A percentile compares a stretch with the other conserved stretches of the same genome.
These are phyloP conservation scores for Iberis pinnata DNA, from an alignment of 345 rosid genomes.

Conservation along the genomic window DNA sequence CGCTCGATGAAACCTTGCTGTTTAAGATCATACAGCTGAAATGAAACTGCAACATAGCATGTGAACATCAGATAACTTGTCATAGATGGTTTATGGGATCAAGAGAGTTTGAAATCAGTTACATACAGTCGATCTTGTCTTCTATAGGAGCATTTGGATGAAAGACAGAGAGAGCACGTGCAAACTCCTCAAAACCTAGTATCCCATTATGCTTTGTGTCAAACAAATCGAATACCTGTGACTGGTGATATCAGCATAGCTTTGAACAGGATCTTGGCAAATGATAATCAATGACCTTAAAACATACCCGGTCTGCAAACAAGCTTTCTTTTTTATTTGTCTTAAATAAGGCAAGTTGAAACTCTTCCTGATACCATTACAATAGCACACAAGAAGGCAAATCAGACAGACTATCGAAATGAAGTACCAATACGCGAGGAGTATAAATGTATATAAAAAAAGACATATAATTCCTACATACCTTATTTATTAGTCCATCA, in stretches of 20 bases:
- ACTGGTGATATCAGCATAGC: background rate
- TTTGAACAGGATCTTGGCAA: background rate
- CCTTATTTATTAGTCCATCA: constrained; percentile 93
- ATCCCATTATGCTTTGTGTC: constrained; percentile 83
- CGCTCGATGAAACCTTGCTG: constrained; percentile 90
- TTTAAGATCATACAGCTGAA: constrained; percentile 82
- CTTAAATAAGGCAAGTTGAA: constrained; percentile 60
- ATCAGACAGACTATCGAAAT: constrained; percentile 8
- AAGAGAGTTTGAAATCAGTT: constrained; percentile 1
- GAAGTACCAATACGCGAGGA: constrained; percentile 2
- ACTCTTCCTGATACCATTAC: constrained; percentile 47
- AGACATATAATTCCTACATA: constrained; percentile 17
- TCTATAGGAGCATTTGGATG: constrained; percentile 83
- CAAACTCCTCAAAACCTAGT: constrained; percentile 82
- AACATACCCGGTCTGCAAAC: constrained; percentile 56
- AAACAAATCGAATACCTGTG: constrained; percentile 87
- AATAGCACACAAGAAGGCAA: background rate
- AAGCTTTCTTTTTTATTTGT: constrained; percentile 66
- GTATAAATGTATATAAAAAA: background rate
- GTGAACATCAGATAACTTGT: background rate
- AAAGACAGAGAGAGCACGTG: constrained; percentile 77
- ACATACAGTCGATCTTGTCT: constrained; percentile 75
- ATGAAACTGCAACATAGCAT: constrained; percentile 61
- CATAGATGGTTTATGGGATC: background rate
- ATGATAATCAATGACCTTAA: background rate